Evolutionary conservation across 768 basidiomycete genomes (phyloP), one percentile per base, ranked within the genome.

Genomic region (Inosperma sp.): DNA sequence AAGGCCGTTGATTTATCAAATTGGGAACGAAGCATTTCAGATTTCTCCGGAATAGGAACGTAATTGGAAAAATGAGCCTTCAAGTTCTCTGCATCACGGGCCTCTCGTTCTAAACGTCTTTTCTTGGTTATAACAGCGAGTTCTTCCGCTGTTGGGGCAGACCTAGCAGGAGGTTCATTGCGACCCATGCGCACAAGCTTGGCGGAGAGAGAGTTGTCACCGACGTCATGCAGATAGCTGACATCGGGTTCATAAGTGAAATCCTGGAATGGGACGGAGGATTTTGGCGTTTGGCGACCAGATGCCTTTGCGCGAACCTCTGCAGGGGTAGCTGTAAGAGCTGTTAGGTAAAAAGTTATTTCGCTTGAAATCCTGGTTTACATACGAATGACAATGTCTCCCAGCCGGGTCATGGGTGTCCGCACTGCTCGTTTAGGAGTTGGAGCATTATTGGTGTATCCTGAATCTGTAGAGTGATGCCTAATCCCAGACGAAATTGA

Each of bases 371-470:
- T 3, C 10, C 16, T 46, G 4, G 36, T 50, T 46, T 42, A 65
- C 71, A 57, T 60, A 72, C 72, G 70, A 57, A 72, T 72, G 40
- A 52, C 29, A 42, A 74, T 51, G 17, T 59, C 54, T 22, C 53
- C 57, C 14, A 50, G 43, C 5, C 29, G 41, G 5, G 29, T 29
- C 5, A 52, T 6, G 19, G 51, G 51, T 5, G 27, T 23, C 29
- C 51, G 34, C n/a, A 26, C 33, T 21, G 34, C 27, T 10, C 46
- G 46, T 36, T 35, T 46, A 25, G 17, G 21, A n/a, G 42, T 29
- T 9, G 16, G 0, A 29, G 3, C 30, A 27, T 7, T 25, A 0
- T 16, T 46, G 16, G 14, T 2, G 25, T 7, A 23, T 30, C 21
- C 30, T 7, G n/a, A n/a, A n/a, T 36, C 46, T 23, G 46, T 48